Evolutionary conservation across 1,139 yeast genomes (phyloP).

Genomic region (Taphrina confusa): DNA sequence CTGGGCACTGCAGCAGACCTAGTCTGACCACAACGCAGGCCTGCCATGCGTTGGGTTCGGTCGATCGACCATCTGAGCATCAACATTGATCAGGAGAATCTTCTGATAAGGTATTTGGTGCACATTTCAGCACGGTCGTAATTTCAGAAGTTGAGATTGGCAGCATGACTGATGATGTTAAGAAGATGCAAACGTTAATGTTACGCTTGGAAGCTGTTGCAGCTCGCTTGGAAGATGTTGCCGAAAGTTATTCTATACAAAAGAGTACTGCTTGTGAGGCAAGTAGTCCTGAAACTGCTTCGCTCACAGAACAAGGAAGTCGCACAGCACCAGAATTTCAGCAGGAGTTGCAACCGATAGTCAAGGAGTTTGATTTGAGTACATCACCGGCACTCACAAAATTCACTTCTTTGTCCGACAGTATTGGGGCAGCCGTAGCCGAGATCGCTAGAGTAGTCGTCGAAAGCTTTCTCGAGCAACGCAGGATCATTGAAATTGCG

Average conservation of each 20-base stretch:
- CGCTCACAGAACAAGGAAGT: background rate
- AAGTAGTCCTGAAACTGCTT: background rate
- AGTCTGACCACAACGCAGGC: too few relatives aligned
- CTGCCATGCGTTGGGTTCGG: too few relatives aligned
- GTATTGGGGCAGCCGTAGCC: constrained; percentile 5
- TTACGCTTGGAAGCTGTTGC: constrained; percentile 14
- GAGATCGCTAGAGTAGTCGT: constrained; percentile 47
- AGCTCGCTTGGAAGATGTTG: constrained; percentile 6
- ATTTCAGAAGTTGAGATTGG: too few relatives aligned
- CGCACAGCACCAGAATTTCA: background rate
- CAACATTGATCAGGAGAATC: too few relatives aligned
- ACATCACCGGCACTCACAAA: background rate
- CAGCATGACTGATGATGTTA: constrained; percentile 12
- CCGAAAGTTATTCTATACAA: background rate
- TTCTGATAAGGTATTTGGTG: too few relatives aligned
- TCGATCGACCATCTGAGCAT: too few relatives aligned
- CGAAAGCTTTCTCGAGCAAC: constrained; percentile 63
- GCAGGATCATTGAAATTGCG: constrained; percentile 61
- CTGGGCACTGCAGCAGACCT: too few relatives aligned
- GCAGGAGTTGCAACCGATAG: background rate
- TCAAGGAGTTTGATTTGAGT: constrained; percentile 8
- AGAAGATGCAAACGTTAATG: constrained; percentile 5
- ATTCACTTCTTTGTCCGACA: background rate
- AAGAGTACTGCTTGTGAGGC: background rate
- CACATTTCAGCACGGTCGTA: too few relatives aligned